Base-by-base conservation (phyloP, 371 early-diverging fungal species). In the Circinella umbellata region DNA sequence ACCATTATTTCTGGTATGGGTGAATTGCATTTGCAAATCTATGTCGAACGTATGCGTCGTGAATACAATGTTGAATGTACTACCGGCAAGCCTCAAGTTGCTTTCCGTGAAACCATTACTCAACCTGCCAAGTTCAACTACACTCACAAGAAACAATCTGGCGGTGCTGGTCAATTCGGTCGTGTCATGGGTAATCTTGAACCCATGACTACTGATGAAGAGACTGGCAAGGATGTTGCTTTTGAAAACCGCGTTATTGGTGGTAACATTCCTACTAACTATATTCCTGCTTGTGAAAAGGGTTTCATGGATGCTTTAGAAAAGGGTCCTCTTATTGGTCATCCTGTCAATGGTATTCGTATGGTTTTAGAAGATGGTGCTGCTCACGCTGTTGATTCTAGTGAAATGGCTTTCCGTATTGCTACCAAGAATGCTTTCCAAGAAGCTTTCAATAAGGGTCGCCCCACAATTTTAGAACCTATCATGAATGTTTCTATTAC, bases 81-180 rank as follows among this genome's bases (percentile, higher is more conserved):
- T 38, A 97, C 96, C 34, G 99, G 99, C 62, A 97, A 97, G 74
- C 98, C 98, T 35, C 96, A 90, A 74, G 98, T 99, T 42, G 97
- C 98, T 27, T 99, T 95, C 93, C 90, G 98, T 69, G 99, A 99
- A 77, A 95, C 98, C 11, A 91, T 96, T 73, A 90, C 90, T 10
- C 71, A 78, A 55, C 83, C 88, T 67, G 88, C 93, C 64, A 83
- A 88, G 68, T 98, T 99, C 86, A 91, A 94, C 83, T 97, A 97
- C 89, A 97, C 97, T 1, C 99, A 99, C 89, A 98, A 98, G 93
- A 99, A 99, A 84, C 98, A 99, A 84, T 89, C 92, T 62, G 99
- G 99, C 74, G 99, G 99, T 75, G 89, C 97, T 66, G 99, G 99
- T 75, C 99, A 99, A 82, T 99, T 93, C 70, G 99, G 90, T 78